These are phyloP conservation scores for Phytopythium mirpurense DNA, from an alignment of 352 stramenopile species.

Conservation along the genomic window DNA sequence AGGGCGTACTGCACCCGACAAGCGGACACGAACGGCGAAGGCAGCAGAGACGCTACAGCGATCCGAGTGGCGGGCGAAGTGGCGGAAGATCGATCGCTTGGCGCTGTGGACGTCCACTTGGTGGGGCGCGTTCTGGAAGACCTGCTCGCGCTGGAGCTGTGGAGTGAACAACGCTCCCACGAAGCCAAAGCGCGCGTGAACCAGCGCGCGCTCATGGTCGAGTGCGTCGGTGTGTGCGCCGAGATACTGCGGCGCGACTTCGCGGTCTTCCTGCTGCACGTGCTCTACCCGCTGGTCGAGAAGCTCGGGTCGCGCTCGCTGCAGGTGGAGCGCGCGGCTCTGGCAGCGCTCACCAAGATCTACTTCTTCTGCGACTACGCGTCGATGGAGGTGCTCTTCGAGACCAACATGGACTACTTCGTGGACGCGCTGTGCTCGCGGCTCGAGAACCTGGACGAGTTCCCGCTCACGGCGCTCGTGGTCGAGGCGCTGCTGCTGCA, in stretches of 20 bases:
- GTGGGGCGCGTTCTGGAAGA: conserved; percentile 75
- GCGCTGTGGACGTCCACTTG: conserved; percentile 47
- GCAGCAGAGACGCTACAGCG: neutral
- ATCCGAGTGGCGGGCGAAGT: neutral
- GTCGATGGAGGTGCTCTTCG: conserved; percentile 59
- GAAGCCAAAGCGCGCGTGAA: conserved; percentile 18
- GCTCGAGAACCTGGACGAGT: conserved; percentile 62
- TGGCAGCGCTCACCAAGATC: conserved; percentile 65
- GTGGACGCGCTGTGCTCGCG: conserved; percentile 71
- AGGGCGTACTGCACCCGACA: conserved; percentile 16
- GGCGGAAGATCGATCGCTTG: neutral
- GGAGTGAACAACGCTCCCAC: conserved; percentile 19
- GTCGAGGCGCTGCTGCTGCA: conserved; percentile 68
- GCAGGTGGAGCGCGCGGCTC: conserved; percentile 61
- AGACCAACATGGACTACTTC: conserved; percentile 87
- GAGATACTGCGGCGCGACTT: conserved; percentile 57
- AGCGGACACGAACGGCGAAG: neutral
- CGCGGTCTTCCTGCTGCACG: conserved; percentile 55
- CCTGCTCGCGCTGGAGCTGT: conserved; percentile 43
- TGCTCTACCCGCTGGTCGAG: conserved; percentile 80
- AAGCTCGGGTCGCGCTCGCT: conserved; percentile 58
- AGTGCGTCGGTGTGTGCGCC: conserved; percentile 69
- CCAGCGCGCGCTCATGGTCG: conserved; percentile 60
- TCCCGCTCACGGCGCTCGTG: conserved; percentile 69
- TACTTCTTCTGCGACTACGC: conserved; percentile 51